Conservation (phyloP, 768 basidiomycete species). For the Sporobolomyces phaffii region DNA sequence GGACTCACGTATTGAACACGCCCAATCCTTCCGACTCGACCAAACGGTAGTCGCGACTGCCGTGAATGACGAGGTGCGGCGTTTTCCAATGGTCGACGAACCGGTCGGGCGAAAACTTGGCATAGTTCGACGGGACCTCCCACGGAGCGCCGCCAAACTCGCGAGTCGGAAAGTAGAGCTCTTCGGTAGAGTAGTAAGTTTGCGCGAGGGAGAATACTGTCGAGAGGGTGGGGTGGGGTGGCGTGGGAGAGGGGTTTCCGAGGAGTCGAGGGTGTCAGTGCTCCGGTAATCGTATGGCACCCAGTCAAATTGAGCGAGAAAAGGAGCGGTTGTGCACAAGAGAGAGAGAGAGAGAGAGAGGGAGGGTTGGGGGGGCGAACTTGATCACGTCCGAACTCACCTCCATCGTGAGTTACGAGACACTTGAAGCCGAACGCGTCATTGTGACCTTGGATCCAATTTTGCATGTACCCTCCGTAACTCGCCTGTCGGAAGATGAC, state of each 20-base stretch:
- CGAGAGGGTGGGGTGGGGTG: background rate
- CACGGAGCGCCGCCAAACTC: slow-evolving; percentile 41
- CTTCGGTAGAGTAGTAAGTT: slow-evolving; percentile 83
- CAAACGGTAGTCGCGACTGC: slow-evolving; percentile 40
- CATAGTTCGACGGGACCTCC: slow-evolving; percentile 34
- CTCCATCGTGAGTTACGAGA: slow-evolving; percentile 81
- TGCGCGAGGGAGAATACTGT: slow-evolving; percentile 70
- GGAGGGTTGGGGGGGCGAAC: too few species aligned
- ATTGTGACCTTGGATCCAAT: slow-evolving; percentile 80
- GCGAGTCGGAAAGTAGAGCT: slow-evolving; percentile 50
- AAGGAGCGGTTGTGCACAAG: background rate
- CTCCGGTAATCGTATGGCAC: too few species aligned
- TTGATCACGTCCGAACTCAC: too few species aligned
- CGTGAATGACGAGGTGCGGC: slow-evolving; percentile 40
- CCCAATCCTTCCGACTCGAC: slow-evolving; percentile 32
- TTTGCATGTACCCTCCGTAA: slow-evolving; percentile 45
- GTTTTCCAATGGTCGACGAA: slow-evolving; percentile 43
- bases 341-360: slow-evolving; percentile 6
- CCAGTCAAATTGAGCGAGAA: too few species aligned
- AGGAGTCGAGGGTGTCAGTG: background rate
- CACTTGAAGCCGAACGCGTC: slow-evolving; percentile 84
- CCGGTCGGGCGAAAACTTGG: too few species aligned
- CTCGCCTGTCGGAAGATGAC: slow-evolving; percentile 46
- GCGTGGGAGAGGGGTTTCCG: background rate
- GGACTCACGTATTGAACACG: slow-evolving; percentile 39